Percentiles rank a stretch among this genome's conserved stretches.
phyloP scores from a whole-genome alignment of 2,329 filamentous ascomycete genomes.

The Fusarium coffeatum region DNA sequence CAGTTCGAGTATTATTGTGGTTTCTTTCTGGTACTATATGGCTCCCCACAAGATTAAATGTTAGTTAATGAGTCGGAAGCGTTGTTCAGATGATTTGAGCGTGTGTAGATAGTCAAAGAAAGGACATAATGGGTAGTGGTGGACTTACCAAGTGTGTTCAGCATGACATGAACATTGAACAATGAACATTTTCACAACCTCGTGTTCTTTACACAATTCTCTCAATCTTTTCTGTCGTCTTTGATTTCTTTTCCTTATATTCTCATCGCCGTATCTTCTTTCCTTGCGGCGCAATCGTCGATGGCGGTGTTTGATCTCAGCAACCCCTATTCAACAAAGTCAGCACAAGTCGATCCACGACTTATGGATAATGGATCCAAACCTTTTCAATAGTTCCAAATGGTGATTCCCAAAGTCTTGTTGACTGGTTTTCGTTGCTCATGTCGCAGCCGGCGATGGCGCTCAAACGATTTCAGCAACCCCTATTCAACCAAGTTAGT shows the following conservation, averaged over 20 bases:
- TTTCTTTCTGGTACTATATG: not conserved
- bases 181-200: not conserved
- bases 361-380: not conserved
- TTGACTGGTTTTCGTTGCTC: too few species aligned
- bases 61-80: not conserved
- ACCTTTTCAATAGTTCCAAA: accelerated
- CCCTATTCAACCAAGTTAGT: not conserved
- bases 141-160: not conserved
- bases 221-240: too few species aligned
- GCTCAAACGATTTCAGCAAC: not conserved
- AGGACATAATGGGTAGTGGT: not conserved
- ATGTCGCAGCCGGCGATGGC: not conserved
- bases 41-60: accelerated
- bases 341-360: accelerated
- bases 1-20: not conserved
- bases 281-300: not conserved
- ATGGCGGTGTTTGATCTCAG: not conserved
- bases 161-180: not conserved
- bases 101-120: slow-evolving; percentile 3
- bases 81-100: not conserved
- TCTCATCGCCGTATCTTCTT: not conserved
- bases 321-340: not conserved
- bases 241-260: not conserved
- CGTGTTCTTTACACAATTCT: accelerated
- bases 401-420: accelerated